phyloP scores from a whole-genome alignment of 2,329 filamentous ascomycete species.

The Dryadomyces quercivorus region DNA sequence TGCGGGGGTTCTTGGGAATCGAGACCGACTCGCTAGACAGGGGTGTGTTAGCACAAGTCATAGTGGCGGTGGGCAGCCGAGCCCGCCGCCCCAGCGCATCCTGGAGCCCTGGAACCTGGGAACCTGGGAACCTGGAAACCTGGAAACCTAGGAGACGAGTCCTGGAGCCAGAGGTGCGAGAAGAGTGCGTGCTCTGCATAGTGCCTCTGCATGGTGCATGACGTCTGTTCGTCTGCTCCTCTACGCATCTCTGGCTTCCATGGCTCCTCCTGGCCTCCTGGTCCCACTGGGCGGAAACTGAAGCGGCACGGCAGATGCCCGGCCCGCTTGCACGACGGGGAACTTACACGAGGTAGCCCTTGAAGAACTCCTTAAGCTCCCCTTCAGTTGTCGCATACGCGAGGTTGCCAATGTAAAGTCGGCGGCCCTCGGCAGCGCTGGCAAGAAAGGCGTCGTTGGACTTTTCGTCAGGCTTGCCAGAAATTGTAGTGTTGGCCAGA shows the following conservation, averaged over 20 bases:
- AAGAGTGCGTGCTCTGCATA: no score
- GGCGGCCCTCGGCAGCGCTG: constrained; percentile 96
- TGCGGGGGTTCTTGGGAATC: constrained; percentile 98
- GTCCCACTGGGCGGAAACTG: no score
- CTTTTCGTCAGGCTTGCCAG: constrained; percentile 41
- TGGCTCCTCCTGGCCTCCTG: no score
- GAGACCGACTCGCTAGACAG: constrained; percentile 80
- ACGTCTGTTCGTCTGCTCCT: no score
- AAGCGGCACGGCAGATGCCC: background rate
- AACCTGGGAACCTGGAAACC: no score
- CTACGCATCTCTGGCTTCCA: no score
- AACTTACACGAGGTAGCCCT: constrained; percentile 96
- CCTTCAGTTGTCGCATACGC: constrained; percentile 99
- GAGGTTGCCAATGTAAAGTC: constrained; percentile 99
- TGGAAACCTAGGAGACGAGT: no score
- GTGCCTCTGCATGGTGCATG: no score
- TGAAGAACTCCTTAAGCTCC: constrained; percentile 99
- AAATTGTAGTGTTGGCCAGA: constrained; percentile 63
- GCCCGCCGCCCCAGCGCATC: no score
- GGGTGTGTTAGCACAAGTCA: constrained; percentile 20
- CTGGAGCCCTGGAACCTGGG: no score
- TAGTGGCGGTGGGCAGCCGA: background rate
- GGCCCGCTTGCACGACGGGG: background rate
- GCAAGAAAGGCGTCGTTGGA: constrained; percentile 86
- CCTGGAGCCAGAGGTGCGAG: no score